A percentile compares a stretch with the other conserved stretches of the same genome.
Conservation (phyloP, 129 eudicot species). For the Glebionis coronaria region DNA sequence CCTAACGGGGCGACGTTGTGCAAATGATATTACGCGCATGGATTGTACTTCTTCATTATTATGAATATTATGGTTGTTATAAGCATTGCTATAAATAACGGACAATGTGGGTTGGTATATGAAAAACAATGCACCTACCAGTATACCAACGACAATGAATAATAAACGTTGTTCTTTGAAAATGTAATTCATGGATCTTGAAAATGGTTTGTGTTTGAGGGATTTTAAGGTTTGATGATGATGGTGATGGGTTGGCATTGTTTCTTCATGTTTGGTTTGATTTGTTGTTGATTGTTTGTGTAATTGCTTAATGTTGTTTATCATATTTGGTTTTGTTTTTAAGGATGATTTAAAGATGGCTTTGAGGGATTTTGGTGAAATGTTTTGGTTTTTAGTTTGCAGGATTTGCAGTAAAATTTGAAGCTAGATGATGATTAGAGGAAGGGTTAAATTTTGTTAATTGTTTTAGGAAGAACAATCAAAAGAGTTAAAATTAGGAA, state of each 20-base stretch:
- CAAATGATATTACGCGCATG: conserved; percentile 19
- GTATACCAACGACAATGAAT: conserved; percentile 62
- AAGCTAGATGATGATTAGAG: not conserved
- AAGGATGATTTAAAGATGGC: not conserved
- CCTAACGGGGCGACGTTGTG: conserved; percentile 29
- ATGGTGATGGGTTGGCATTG: conserved; percentile 34
- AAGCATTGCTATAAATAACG: conserved; percentile 23
- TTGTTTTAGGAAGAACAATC: conserved; percentile 3
- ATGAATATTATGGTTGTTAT: not conserved
- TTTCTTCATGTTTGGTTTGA: conserved; percentile 46
- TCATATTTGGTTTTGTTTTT: not conserved
- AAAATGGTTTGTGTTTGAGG: conserved; percentile 37
- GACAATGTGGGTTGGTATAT: conserved; percentile 55
- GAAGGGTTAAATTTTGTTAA: not conserved
- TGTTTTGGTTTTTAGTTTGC: not conserved
- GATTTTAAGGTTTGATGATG: conserved; percentile 66
- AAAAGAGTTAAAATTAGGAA: not conserved
- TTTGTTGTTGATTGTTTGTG: conserved; percentile 52
- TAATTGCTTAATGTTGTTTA: conserved; percentile 55
- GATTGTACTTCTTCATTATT: conserved; percentile 18
- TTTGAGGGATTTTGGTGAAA: too few relatives aligned
- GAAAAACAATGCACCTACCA: conserved; percentile 75
- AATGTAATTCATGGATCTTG: conserved; percentile 58
- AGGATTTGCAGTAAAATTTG: not conserved
- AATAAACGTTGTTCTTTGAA: conserved; percentile 63